Evolutionary conservation across 2,329 filamentous ascomycete species (phyloP).

Genomic region (Xylariaceae sp.): DNA sequence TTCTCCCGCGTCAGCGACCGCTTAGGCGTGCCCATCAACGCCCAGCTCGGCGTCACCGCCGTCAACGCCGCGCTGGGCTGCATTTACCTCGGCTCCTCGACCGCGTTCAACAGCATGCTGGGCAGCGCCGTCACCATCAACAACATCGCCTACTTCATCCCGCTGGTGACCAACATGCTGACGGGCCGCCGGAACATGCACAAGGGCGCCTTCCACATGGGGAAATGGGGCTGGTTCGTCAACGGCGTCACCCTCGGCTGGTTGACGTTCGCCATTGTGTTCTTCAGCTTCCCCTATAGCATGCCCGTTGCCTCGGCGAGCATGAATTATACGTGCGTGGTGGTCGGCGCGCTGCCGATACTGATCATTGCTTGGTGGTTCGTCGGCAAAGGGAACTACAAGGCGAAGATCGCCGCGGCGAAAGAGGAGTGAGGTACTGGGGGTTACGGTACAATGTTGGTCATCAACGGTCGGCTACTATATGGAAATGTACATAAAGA

Average conservation of each 20-base stretch:
- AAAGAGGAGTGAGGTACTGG: slow-evolving; percentile 22
- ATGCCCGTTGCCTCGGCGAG: neutral
- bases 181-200: neutral
- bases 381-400: slow-evolving; percentile 35
- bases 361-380: slow-evolving; percentile 39
- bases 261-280: neutral
- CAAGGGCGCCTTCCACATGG: neutral
- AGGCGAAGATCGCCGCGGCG: slow-evolving; percentile 32
- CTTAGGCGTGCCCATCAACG: neutral
- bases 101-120: neutral
- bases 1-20: neutral
- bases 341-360: slow-evolving; percentile 33
- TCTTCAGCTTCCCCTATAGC: neutral
- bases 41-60: neutral
- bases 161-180: neutral
- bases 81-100: neutral
- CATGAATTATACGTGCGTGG: slow-evolving; percentile 47
- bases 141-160: neutral
- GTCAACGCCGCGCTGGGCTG: neutral
- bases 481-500: too few species aligned
- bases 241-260: neutral
- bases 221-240: neutral
- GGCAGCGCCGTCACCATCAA: neutral
- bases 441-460: too few species aligned
- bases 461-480: too few species aligned